These are phyloP conservation scores for Oxyria digyna DNA, from an alignment of 148 eudicot genomes.

Conservation along the genomic window DNA sequence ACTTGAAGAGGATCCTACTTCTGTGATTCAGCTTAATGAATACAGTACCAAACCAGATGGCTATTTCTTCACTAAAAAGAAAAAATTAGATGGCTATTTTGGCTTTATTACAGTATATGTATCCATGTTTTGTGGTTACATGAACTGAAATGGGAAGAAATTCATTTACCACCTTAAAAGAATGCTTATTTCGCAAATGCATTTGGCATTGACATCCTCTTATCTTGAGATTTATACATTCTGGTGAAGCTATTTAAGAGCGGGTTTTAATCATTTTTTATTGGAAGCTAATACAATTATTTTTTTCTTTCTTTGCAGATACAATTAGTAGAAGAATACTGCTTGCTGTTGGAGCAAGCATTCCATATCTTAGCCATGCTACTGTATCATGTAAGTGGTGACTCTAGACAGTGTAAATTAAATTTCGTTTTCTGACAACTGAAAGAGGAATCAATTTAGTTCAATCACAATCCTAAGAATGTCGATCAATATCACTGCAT, in stretches of 20 bases:
- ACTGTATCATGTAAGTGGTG: constrained; percentile 52
- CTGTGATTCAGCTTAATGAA: not conserved
- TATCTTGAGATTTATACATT: not conserved
- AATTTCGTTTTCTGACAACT: not conserved
- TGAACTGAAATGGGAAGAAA: too few relatives aligned
- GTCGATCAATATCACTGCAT: not conserved
- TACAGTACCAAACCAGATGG: not conserved
- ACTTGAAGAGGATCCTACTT: not conserved
- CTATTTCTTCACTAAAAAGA: too few relatives aligned
- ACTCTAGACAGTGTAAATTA: not conserved
- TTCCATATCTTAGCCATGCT: constrained; percentile 26
- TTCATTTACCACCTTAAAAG: not conserved
- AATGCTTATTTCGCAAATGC: not conserved
- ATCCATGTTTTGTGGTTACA: not conserved
- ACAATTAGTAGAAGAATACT: constrained; percentile 53
- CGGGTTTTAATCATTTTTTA: not conserved
- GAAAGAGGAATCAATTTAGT: not conserved
- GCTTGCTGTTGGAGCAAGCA: constrained; percentile 56
- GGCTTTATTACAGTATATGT: not conserved
- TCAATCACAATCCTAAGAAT: not conserved
- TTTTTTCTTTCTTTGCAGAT: constrained; percentile 25
- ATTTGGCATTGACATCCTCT: not conserved
- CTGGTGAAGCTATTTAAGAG: not conserved
- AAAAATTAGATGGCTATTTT: too few relatives aligned
- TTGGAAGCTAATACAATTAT: not conserved